Conservation (phyloP, 2,329 filamentous ascomycete genomes). For the Aspergillus tubingensis region DNA sequence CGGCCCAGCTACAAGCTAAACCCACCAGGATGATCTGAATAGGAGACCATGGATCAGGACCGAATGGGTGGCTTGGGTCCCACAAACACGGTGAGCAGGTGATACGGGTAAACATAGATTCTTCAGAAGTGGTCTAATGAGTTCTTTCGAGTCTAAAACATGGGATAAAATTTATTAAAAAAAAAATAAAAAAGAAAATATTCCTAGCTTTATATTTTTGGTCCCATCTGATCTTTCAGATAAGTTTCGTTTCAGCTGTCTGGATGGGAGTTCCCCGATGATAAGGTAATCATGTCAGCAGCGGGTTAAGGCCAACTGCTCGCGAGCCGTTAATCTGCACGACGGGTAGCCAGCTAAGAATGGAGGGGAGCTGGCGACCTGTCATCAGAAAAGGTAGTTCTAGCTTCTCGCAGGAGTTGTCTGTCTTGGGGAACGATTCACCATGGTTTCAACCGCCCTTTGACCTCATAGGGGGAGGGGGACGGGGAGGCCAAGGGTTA, state of each 20-base stretch:
- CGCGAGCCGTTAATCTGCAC: conserved; percentile 15
- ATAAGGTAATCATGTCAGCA: conserved; percentile 4
- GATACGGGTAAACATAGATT: conserved; percentile 12
- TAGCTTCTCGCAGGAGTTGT: neutral
- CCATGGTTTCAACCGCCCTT: conserved; percentile 10
- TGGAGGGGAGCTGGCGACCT: neutral
- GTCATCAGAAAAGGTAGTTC: neutral
- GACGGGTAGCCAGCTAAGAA: conserved; percentile 8
- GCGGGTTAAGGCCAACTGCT: conserved; percentile 8
- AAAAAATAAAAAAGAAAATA: too few relatives aligned
- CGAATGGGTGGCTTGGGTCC: conserved; percentile 16
- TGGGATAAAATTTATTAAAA: too few relatives aligned
- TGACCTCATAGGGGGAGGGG: conserved; percentile 4
- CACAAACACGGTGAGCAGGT: conserved; percentile 18
- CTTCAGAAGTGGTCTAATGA: neutral
- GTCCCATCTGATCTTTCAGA: neutral
- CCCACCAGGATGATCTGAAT: conserved; percentile 8
- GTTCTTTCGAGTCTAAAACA: neutral
- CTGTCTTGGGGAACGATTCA: conserved; percentile 8
- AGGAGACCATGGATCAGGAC: conserved; percentile 12
- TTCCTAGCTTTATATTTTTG: neutral
- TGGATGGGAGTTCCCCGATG: neutral
- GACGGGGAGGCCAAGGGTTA: neutral
- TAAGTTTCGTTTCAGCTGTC: neutral
- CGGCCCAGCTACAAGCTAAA: conserved; percentile 7